Evolutionary conservation across 2,329 filamentous ascomycete genomes (phyloP).

Genomic region (Sarocladiaceae sp.): DNA sequence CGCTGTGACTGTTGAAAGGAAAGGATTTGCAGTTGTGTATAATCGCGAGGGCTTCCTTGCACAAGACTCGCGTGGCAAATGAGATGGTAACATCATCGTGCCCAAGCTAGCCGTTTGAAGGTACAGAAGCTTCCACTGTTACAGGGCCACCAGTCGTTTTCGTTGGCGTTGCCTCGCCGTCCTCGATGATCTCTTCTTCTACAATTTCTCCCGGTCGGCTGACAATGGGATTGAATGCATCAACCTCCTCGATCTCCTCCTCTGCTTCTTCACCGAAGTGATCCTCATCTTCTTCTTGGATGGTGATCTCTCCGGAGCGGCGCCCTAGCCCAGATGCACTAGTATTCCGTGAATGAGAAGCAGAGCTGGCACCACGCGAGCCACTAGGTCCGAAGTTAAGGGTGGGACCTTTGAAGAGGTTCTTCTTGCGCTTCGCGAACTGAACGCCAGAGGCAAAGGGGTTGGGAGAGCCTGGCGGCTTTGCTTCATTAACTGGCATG

Average conservation of each 20-base stretch:
- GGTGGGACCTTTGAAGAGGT: slow-evolving; percentile 75
- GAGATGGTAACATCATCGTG: too few species aligned
- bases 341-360: slow-evolving; percentile 47
- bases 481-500: slow-evolving; percentile 35
- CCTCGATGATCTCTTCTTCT: slow-evolving; percentile 42
- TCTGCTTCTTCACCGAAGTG: slow-evolving; percentile 33
- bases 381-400: slow-evolving; percentile 41
- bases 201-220: slow-evolving; percentile 36
- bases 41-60: too few species aligned
- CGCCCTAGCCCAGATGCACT: slow-evolving; percentile 60
- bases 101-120: too few species aligned
- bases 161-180: slow-evolving; percentile 24
- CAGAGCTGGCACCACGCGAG: slow-evolving; percentile 29
- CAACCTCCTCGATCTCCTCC: slow-evolving; percentile 51
- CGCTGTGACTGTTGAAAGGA: too few species aligned
- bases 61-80: too few species aligned
- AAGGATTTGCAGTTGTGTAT: too few species aligned
- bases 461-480: slow-evolving; percentile 48
- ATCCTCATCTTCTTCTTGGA: slow-evolving; percentile 59
- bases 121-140: too few species aligned
- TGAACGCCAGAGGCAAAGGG: slow-evolving; percentile 59
- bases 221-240: slow-evolving; percentile 49
- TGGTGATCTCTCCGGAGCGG: slow-evolving; percentile 68
- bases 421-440: slow-evolving; percentile 77
- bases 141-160: too few species aligned